Percentiles rank a stretch among this genome's conserved stretches.
Evolutionary conservation across 225 moss, liverwort and hornwort genomes (phyloP).

Genomic region (Lunularia cruciata): DNA sequence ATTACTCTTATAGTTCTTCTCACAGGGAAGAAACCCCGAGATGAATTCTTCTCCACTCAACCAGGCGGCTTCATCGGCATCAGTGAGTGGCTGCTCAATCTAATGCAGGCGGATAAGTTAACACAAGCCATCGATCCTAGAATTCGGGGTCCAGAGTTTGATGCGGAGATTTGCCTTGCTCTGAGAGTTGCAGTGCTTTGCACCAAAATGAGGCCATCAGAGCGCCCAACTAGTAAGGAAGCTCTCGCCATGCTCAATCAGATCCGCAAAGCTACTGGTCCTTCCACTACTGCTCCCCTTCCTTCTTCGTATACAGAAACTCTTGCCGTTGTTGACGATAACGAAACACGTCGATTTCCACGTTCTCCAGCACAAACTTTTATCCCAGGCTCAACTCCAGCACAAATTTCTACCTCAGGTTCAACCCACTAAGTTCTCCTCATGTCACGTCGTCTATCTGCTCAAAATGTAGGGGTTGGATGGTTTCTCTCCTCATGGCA

Average conservation of each 20-base stretch:
- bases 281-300: too few relatives aligned
- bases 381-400: too few relatives aligned
- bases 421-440: too few relatives aligned
- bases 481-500: too few relatives aligned
- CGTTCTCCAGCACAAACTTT: too few relatives aligned
- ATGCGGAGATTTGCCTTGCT: slow-evolving; percentile 58
- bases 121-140: slow-evolving; percentile 55
- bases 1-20: slow-evolving; percentile 58
- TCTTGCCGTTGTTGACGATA: too few relatives aligned
- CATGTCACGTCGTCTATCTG: too few relatives aligned
- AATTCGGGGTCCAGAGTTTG: slow-evolving; percentile 42
- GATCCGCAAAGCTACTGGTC: slow-evolving; percentile 41
- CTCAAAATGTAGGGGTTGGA: too few relatives aligned
- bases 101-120: slow-evolving; percentile 40
- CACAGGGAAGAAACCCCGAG: slow-evolving; percentile 59
- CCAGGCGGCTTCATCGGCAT: slow-evolving; percentile 70
- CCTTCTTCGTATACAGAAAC: too few relatives aligned
- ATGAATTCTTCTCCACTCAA: slow-evolving; percentile 51
- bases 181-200: slow-evolving; percentile 78
- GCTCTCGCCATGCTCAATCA: slow-evolving; percentile 64
- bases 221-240: slow-evolving; percentile 60
- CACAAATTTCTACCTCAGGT: too few relatives aligned
- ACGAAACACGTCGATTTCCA: too few relatives aligned
- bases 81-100: slow-evolving; percentile 59
- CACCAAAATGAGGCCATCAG: slow-evolving; percentile 46